Percentiles rank a stretch among this genome's conserved stretches.
Evolutionary conservation across 1,284 basidiomycete species (phyloP).

Genomic region (Inonotus hispidus): DNA sequence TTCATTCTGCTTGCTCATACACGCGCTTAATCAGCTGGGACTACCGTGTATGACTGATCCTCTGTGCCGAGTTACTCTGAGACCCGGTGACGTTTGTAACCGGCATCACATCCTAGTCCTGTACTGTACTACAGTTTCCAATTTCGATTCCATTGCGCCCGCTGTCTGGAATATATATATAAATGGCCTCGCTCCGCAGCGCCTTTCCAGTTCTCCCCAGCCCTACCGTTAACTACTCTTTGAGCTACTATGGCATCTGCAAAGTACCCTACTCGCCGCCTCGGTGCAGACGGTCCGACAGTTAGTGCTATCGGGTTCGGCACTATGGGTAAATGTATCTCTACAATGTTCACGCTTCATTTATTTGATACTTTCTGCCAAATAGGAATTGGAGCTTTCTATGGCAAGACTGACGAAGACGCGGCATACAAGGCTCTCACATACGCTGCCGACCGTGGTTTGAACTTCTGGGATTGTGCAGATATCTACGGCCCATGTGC

Average conservation of each 20-base stretch:
- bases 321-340: slow-evolving; percentile 12
- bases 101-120: too few species aligned
- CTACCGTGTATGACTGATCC: too few species aligned
- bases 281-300: slow-evolving; percentile 1
- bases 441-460: slow-evolving; percentile 10
- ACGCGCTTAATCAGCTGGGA: too few species aligned
- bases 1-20: too few species aligned
- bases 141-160: too few species aligned
- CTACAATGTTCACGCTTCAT: neutral
- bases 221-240: neutral
- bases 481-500: slow-evolving; percentile 10
- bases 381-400: slow-evolving; percentile 13
- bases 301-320: slow-evolving; percentile 13
- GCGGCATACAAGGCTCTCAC: slow-evolving; percentile 4
- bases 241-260: neutral
- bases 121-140: too few species aligned
- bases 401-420: slow-evolving; percentile 11
- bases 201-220: neutral
- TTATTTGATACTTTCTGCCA: too few species aligned
- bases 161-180: neutral
- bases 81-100: too few species aligned
- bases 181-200: neutral
- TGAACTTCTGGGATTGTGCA: slow-evolving; percentile 15
- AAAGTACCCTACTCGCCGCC: slow-evolving; percentile 8
- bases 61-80: too few species aligned